phyloP scores from a whole-genome alignment of 352 stramenopile species.

The Nothophytophthora sp. region DNA sequence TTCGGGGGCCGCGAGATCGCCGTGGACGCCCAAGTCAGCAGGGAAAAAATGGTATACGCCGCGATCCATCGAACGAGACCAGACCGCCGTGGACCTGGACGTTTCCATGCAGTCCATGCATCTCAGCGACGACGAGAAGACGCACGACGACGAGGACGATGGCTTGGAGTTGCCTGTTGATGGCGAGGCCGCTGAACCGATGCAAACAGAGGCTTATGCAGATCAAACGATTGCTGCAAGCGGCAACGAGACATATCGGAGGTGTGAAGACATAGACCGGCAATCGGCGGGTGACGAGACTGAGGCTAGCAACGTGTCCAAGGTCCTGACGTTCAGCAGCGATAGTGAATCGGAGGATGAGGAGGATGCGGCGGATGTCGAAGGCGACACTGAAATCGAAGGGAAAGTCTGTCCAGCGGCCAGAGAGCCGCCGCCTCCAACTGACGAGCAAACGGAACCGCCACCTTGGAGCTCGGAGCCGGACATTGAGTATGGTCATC shows the following conservation, averaged over 20 bases:
- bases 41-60: constrained; percentile 22
- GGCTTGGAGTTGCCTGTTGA: constrained; percentile 12
- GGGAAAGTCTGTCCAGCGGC: constrained; percentile 2
- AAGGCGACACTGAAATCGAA: not conserved
- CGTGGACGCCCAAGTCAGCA: constrained; percentile 19
- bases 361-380: constrained; percentile 13
- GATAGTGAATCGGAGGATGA: constrained; percentile 36
- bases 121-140: constrained; percentile 46
- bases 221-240: too few relatives aligned
- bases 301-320: constrained; percentile 36
- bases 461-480: constrained; percentile 15
- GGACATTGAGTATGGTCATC: constrained; percentile 22
- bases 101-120: constrained; percentile 78
- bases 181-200: constrained; percentile 2
- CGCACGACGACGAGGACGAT: constrained; percentile 22
- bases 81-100: constrained; percentile 37
- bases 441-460: constrained; percentile 9
- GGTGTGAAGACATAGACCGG: too few relatives aligned
- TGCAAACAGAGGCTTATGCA: constrained; percentile 1
- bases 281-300: constrained; percentile 24
- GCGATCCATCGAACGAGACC: constrained; percentile 4
- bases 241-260: too few relatives aligned
- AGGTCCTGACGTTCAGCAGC: constrained; percentile 43
- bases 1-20: constrained; percentile 25
- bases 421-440: too few relatives aligned